phyloP scores from a whole-genome alignment of 768 basidiomycete species.

The Dacryopinax primogenitus region DNA sequence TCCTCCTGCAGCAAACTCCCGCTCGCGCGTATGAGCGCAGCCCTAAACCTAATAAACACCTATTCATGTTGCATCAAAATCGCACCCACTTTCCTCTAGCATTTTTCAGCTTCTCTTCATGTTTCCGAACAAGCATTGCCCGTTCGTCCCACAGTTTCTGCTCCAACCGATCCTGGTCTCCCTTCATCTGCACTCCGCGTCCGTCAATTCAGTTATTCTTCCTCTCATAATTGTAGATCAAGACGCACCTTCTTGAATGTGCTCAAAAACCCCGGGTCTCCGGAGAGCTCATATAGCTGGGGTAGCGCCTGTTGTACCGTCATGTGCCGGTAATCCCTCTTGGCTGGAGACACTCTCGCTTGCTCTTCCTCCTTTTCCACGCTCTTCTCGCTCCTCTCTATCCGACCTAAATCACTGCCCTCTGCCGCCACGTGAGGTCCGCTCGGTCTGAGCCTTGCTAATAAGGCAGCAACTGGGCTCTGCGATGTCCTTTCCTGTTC shows the following conservation, averaged over 20 bases:
- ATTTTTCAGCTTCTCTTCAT: slow-evolving; percentile 58
- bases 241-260: slow-evolving; percentile 41
- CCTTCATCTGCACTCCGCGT: slow-evolving; percentile 56
- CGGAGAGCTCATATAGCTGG: slow-evolving; percentile 45
- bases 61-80: slow-evolving; percentile 7
- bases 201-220: too few relatives aligned
- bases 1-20: slow-evolving; percentile 43
- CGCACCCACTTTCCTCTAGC: slow-evolving; percentile 50
- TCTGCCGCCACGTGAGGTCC: not conserved
- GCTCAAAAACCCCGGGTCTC: slow-evolving; percentile 40
- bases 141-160: slow-evolving; percentile 56
- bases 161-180: slow-evolving; percentile 60
- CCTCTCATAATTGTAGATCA: too few relatives aligned
- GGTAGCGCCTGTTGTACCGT: slow-evolving; percentile 63
- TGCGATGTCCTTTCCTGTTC: not conserved
- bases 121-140: slow-evolving; percentile 44
- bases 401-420: not conserved
- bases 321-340: slow-evolving; percentile 35
- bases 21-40: not conserved
- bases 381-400: not conserved
- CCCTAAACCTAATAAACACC: not conserved
- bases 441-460: not conserved
- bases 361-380: not conserved
- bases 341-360: not conserved
- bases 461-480: not conserved